Base-by-base conservation (phyloP, 441 rosid genomes). In the Viola pubescens region DNA sequence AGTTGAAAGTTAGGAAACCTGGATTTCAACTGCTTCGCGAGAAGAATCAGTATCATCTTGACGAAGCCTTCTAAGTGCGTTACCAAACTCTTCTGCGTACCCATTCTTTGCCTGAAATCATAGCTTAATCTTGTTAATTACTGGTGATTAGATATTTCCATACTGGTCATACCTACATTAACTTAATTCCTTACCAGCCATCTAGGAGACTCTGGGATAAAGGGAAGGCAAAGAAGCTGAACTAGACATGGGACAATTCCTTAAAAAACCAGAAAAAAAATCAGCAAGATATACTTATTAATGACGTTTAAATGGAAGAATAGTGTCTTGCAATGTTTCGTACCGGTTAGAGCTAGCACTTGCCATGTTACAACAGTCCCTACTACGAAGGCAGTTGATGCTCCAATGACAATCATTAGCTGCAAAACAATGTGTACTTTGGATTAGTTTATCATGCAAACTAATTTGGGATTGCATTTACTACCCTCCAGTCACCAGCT, bases 131-230 rank as follows among this genome's bases (percentile, higher is more conserved):
- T 3, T 45, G 44, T 16, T 60, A 3, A 13, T 1, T 49, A 0
- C 49, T 3, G 38, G 16, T 9, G 11, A 11, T 3, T 7, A 26
- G 34, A 26, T 26, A 26, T 26, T 26, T 26, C 34, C 2, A 26
- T 26, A 26, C 34, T 26, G 34, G 34, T 26, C 34, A 26, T 26
- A 26, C 34, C 34, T 26, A 26, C 34, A 26, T 26, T 0, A 9
- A 26, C 9, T 37, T n/a, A 11, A 50, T 49, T 44, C 39, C 73
- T 69, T 81, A 89, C 97, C 80, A 89, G 83, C 98, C 98, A 92
- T 79, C 98, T 83, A 0, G 98, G 97, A 56, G 98, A 92, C 72
- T 92, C 98, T 0, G 97, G 98, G 58, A 89, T 86, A 65, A 89
- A 71, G 64, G 78, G 79, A 61, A 91, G 86, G 48, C 97, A 96